Percentiles rank a stretch among this genome's conserved stretches.
Conservation (phyloP, 2,329 filamentous ascomycete species). For the Botrytis galanthina region DNA sequence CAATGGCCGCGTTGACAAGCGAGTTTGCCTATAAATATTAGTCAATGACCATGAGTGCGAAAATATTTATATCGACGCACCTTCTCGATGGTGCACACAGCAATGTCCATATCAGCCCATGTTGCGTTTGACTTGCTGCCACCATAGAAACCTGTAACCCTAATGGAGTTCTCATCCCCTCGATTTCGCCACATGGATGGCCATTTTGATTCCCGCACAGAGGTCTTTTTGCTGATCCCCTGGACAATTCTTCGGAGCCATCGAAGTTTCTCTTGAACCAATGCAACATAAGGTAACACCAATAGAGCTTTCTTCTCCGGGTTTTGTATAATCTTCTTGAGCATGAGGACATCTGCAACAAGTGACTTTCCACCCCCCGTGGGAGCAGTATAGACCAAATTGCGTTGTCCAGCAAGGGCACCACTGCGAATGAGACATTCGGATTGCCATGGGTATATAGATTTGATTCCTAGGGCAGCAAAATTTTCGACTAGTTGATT, state of each 20-base stretch:
- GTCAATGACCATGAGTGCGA: neutral
- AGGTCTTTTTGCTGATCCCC: constrained; percentile 46
- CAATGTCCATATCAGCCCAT: constrained; percentile 75
- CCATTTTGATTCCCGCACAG: constrained; percentile 23
- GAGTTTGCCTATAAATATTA: constrained; percentile 60
- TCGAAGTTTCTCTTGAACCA: constrained; percentile 76
- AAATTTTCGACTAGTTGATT: constrained; percentile 62
- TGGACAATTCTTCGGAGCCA: constrained; percentile 69
- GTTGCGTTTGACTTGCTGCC: constrained; percentile 64
- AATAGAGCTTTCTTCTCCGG: constrained; percentile 66
- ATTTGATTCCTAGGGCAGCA: constrained; percentile 62
- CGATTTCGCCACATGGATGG: constrained; percentile 52
- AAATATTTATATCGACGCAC: constrained; percentile 37
- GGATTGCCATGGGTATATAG: constrained; percentile 78
- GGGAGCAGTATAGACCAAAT: constrained; percentile 76
- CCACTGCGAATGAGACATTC: constrained; percentile 68
- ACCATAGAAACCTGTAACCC: constrained; percentile 72
- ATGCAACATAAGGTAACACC: constrained; percentile 73
- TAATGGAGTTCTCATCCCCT: constrained; percentile 56
- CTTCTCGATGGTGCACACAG: constrained; percentile 79
- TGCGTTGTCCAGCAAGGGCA: constrained; percentile 61
- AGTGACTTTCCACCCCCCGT: constrained; percentile 77
- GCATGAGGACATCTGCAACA: constrained; percentile 69
- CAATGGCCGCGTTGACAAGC: constrained; percentile 69
- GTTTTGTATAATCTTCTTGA: constrained; percentile 66